A percentile compares a stretch with the other conserved stretches of the same genome.
phyloP scores from a whole-genome alignment of 1,139 yeast species.

The Hemisphaericaspora lyxosophila region DNA sequence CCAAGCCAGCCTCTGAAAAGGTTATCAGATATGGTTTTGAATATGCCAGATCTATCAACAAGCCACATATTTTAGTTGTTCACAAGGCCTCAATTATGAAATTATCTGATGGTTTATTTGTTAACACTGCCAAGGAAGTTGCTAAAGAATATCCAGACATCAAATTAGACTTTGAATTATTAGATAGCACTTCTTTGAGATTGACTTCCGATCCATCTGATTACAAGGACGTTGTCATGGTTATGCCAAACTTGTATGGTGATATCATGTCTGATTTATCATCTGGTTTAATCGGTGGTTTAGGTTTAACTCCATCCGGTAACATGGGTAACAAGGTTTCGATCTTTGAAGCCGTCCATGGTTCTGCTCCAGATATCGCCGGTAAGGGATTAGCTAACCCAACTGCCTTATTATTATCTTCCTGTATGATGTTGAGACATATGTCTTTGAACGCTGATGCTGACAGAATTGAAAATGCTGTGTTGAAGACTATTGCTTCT shows the following conservation, averaged over 20 bases:
- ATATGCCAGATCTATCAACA: slow-evolving; percentile 86
- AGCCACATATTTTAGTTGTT: slow-evolving; percentile 88
- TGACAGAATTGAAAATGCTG: slow-evolving; percentile 82
- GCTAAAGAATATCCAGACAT: slow-evolving; percentile 92
- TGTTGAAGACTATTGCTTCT: slow-evolving; percentile 87
- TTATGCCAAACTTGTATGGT: slow-evolving; percentile 99
- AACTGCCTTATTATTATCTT: slow-evolving; percentile 91
- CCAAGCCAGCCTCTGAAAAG: slow-evolving; percentile 93
- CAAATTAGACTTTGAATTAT: slow-evolving; percentile 77
- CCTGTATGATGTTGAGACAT: slow-evolving; percentile 99
- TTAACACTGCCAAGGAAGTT: slow-evolving; percentile 84
- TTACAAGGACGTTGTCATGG: slow-evolving; percentile 84
- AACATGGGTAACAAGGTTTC: slow-evolving; percentile 98
- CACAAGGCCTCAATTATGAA: slow-evolving; percentile 99
- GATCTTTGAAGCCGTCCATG: slow-evolving; percentile 98
- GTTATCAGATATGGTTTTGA: slow-evolving; percentile 96
- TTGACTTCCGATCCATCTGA: slow-evolving; percentile 86
- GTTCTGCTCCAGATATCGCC: slow-evolving; percentile 98
- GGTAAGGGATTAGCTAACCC: slow-evolving; percentile 99
- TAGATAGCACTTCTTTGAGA: slow-evolving; percentile 92
- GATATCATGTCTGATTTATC: slow-evolving; percentile 97
- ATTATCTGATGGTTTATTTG: slow-evolving; percentile 95
- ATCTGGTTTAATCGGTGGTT: slow-evolving; percentile 96
- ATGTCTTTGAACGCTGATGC: slow-evolving; percentile 86
- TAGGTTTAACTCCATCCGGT: slow-evolving; percentile 98